These are phyloP conservation scores for Penicillium sp. DNA, from an alignment of 2,329 filamentous ascomycete genomes.

Conservation along the genomic window DNA sequence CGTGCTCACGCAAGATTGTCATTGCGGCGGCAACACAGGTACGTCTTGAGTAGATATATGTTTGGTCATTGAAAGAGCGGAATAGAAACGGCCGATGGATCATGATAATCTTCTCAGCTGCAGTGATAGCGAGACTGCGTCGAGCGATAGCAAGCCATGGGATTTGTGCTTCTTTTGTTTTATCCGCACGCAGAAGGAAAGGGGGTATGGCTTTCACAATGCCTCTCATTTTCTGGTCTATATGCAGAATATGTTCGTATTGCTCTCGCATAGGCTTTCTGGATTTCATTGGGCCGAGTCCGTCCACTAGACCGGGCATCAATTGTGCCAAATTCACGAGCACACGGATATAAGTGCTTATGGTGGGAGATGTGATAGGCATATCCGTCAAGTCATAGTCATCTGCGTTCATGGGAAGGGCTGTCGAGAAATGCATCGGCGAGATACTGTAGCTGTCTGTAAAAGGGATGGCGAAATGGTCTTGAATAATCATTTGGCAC, in stretches of 20 bases:
- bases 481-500: slow-evolving; percentile 39
- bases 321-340: slow-evolving; percentile 32
- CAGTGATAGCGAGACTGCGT: slow-evolving; percentile 37
- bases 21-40: slow-evolving; percentile 40
- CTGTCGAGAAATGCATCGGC: slow-evolving; percentile 34
- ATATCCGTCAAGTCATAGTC: slow-evolving; percentile 28
- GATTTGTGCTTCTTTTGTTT: slow-evolving; percentile 27
- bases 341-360: slow-evolving; percentile 27
- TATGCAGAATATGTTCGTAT: slow-evolving; percentile 36
- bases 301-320: slow-evolving; percentile 35
- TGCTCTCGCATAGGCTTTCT: slow-evolving; percentile 34
- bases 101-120: slow-evolving; percentile 44
- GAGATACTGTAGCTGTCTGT: slow-evolving; percentile 39
- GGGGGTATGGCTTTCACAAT: slow-evolving; percentile 33
- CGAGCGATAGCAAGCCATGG: slow-evolving; percentile 35
- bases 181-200: slow-evolving; percentile 27
- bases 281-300: slow-evolving; percentile 30
- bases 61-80: slow-evolving; percentile 31
- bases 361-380: slow-evolving; percentile 18
- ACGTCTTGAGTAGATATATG: slow-evolving; percentile 32
- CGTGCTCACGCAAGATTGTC: slow-evolving; percentile 35
- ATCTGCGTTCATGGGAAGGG: slow-evolving; percentile 33
- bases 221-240: slow-evolving; percentile 33
- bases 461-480: slow-evolving; percentile 37
- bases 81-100: slow-evolving; percentile 40